Evolutionary conservation across 768 basidiomycete species (phyloP).

Genomic region (Krasilnikovozyma curviuscula): DNA sequence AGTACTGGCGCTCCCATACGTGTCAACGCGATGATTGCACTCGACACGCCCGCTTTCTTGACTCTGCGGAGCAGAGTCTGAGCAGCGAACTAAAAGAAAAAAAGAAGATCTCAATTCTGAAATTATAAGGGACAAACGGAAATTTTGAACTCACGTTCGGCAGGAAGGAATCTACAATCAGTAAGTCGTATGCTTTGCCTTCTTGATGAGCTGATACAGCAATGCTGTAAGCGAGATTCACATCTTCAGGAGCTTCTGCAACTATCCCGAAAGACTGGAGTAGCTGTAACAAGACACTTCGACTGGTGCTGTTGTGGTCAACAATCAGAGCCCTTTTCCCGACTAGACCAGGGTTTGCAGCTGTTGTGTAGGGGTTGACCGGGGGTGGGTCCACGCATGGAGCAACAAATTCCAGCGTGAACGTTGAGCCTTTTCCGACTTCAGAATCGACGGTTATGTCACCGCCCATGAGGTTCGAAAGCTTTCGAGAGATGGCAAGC

Average conservation of each 20-base stretch:
- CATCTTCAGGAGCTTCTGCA: background rate
- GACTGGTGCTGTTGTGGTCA: conserved; percentile 9
- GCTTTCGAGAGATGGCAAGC: conserved; percentile 14
- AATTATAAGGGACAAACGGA: too few relatives aligned
- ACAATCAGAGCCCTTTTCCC: conserved; percentile 12
- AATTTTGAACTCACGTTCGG: too few relatives aligned
- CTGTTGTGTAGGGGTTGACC: conserved; percentile 5
- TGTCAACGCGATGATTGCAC: too few relatives aligned
- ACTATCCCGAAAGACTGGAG: conserved; percentile 6
- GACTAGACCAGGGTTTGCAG: conserved; percentile 8
- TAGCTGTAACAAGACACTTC: conserved; percentile 6
- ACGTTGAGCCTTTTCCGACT: conserved; percentile 12
- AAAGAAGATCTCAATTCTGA: too few relatives aligned
- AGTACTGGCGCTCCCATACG: background rate
- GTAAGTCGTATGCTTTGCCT: too few relatives aligned
- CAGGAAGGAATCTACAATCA: too few relatives aligned
- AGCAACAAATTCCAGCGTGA: conserved; percentile 10
- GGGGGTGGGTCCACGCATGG: background rate
- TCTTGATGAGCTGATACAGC: too few relatives aligned
- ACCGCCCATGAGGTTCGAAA: conserved; percentile 10
- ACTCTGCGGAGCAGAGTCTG: too few relatives aligned
- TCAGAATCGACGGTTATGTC: conserved; percentile 12
- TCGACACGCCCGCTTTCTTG: too few relatives aligned
- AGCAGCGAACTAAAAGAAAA: too few relatives aligned
- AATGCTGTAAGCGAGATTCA: too few relatives aligned